These are phyloP conservation scores for Polytolypa hystricis DNA, from an alignment of 2,329 filamentous ascomycete genomes.

Conservation along the genomic window DNA sequence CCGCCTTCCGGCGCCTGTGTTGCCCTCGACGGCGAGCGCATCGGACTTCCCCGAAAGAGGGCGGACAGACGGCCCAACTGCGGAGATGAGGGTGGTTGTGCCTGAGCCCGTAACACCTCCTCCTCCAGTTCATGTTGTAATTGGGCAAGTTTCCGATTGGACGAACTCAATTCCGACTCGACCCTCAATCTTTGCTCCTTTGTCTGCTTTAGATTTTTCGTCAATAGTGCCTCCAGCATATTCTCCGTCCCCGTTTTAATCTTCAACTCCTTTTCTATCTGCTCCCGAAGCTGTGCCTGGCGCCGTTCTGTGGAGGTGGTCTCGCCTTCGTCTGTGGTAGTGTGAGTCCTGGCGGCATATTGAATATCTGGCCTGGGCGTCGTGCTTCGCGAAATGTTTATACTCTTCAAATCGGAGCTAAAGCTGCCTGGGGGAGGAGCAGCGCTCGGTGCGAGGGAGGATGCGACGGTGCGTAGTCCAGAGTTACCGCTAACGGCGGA, in stretches of 20 bases:
- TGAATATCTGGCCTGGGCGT: slow-evolving; percentile 47
- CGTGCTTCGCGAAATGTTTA: slow-evolving; percentile 51
- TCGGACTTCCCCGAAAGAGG: slow-evolving; percentile 45
- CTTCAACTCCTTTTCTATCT: slow-evolving; percentile 90
- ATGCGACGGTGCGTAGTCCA: slow-evolving; percentile 53
- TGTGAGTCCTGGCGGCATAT: slow-evolving; percentile 33
- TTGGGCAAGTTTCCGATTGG: slow-evolving; percentile 59
- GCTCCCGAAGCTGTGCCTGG: slow-evolving; percentile 65
- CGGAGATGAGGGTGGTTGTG: slow-evolving; percentile 35
- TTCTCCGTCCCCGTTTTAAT: slow-evolving; percentile 98
- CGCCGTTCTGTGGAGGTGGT: slow-evolving; percentile 55
- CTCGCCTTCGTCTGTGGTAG: slow-evolving; percentile 52
- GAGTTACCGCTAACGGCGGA: slow-evolving; percentile 51
- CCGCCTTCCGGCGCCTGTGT: slow-evolving; percentile 29
- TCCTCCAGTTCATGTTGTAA: slow-evolving; percentile 48
- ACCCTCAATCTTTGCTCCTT: slow-evolving; percentile 71
- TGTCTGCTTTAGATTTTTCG: slow-evolving; percentile 90
- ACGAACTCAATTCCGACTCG: slow-evolving; percentile 81
- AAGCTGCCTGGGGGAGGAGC: slow-evolving; percentile 76
- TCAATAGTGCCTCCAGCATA: slow-evolving; percentile 84
- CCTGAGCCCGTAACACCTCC: slow-evolving; percentile 48
- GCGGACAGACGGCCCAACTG: slow-evolving; percentile 41
- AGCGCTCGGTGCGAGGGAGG: slow-evolving; percentile 59
- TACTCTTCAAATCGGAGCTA: slow-evolving; percentile 71
- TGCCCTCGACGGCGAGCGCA: slow-evolving; percentile 39